phyloP scores from a whole-genome alignment of 768 basidiomycete genomes.

The Botryobasidium botryosum region DNA sequence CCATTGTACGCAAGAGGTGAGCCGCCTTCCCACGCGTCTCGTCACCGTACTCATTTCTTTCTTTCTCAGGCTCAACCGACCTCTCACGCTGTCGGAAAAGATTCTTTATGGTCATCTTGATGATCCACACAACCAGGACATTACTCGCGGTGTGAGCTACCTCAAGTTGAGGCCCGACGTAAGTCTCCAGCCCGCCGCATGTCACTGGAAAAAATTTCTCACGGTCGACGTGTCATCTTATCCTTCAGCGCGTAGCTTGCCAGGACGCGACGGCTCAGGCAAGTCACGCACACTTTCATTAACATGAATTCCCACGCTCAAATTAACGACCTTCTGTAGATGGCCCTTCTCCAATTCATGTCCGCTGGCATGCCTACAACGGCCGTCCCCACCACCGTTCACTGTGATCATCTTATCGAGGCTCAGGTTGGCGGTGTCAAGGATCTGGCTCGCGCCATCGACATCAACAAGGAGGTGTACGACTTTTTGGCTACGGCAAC shows the following conservation, averaged over 20 bases:
- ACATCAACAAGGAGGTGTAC: slow-evolving; percentile 97
- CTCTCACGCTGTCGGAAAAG: slow-evolving; percentile 90
- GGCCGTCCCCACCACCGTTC: slow-evolving; percentile 94
- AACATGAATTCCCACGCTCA: slow-evolving; percentile 4
- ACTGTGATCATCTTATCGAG: slow-evolving; percentile 98
- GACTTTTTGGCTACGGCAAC: slow-evolving; percentile 97
- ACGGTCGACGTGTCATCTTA: slow-evolving; percentile 5
- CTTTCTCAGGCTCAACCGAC: slow-evolving; percentile 54
- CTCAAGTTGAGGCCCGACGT: slow-evolving; percentile 97
- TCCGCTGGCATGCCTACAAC: slow-evolving; percentile 97
- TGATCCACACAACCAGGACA: slow-evolving; percentile 80
- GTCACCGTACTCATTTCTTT: slow-evolving; percentile 4
- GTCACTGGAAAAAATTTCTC: slow-evolving; percentile 7
- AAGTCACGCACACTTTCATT: slow-evolving; percentile 14
- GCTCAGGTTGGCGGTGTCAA: slow-evolving; percentile 87
- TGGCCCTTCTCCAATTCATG: slow-evolving; percentile 99
- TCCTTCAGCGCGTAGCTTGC: slow-evolving; percentile 60
- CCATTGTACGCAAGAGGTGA: slow-evolving; percentile 68
- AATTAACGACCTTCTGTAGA: slow-evolving; percentile 37
- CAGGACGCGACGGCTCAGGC: slow-evolving; percentile 86
- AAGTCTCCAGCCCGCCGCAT: slow-evolving; percentile 21
- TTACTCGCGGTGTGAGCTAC: slow-evolving; percentile 84
- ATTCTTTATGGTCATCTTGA: slow-evolving; percentile 96
- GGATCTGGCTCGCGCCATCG: slow-evolving; percentile 82
- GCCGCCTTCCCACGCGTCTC: slow-evolving; percentile 5